phyloP scores from a whole-genome alignment of 768 basidiomycete genomes.

The Flagelloscypha sp. region DNA sequence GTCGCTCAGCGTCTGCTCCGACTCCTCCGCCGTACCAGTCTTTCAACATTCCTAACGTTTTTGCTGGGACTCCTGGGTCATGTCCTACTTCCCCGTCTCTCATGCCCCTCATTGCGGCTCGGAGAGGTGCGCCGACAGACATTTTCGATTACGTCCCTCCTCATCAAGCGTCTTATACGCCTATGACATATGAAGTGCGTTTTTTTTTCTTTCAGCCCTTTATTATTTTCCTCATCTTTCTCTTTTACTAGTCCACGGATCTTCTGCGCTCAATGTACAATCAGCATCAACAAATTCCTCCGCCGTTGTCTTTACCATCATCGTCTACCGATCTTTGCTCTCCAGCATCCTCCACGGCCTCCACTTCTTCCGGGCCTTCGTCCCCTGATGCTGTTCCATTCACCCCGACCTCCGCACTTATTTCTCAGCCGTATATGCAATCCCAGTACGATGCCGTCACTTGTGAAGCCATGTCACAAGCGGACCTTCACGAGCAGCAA shows the following conservation, averaged over 20 bases:
- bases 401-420: conserved; percentile 33
- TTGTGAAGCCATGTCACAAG: too few relatives aligned
- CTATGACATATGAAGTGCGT: conserved; percentile 40
- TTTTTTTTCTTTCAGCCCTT: conserved; percentile 26
- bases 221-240: conserved; percentile 6
- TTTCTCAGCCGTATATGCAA: conserved; percentile 21
- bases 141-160: conserved; percentile 53
- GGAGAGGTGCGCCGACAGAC: conserved; percentile 31
- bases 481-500: conserved; percentile 24
- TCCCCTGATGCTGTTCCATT: conserved; percentile 43
- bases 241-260: too few relatives aligned
- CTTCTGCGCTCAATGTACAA: too few relatives aligned
- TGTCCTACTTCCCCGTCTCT: conserved; percentile 55
- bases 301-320: conserved; percentile 7
- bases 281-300: too few relatives aligned
- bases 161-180: conserved; percentile 34
- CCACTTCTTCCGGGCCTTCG: conserved; percentile 41
- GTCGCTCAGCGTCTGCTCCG: conserved; percentile 49
- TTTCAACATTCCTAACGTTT: conserved; percentile 62
- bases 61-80: conserved; percentile 40
- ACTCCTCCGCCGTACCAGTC: conserved; percentile 61
- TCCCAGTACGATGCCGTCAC: conserved; percentile 15
- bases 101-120: conserved; percentile 20
- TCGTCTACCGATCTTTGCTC: conserved; percentile 47
- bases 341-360: conserved; percentile 38